phyloP scores from a whole-genome alignment of 768 basidiomycete species.

The Boletus sensibilis region DNA sequence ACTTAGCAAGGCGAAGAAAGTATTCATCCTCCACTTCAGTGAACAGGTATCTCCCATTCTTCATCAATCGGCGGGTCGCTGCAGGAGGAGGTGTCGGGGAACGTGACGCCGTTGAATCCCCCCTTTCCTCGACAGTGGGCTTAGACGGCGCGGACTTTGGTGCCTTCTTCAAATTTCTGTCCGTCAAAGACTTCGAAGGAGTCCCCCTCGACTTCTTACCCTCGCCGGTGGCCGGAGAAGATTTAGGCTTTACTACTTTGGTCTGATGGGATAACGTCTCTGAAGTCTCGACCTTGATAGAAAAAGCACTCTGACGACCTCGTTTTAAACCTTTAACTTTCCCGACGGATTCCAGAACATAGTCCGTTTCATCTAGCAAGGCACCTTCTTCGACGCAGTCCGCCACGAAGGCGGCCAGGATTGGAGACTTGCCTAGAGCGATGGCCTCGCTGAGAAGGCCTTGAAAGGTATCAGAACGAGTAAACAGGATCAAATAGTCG shows the following conservation, averaged over 20 bases:
- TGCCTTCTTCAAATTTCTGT: slow-evolving; percentile 8
- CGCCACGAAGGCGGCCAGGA: slow-evolving; percentile 52
- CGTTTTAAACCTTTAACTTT: slow-evolving; percentile 25
- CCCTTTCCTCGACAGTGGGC: not conserved
- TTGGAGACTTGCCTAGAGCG: slow-evolving; percentile 41
- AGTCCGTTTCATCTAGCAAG: slow-evolving; percentile 46
- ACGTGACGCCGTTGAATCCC: slow-evolving; percentile 7
- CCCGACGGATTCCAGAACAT: slow-evolving; percentile 38
- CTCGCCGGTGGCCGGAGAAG: slow-evolving; percentile 4
- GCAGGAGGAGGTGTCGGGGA: slow-evolving; percentile 51
- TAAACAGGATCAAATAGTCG: slow-evolving; percentile 59
- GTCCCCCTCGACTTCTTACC: slow-evolving; percentile 1
- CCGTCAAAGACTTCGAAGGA: slow-evolving; percentile 4
- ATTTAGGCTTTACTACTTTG: slow-evolving; percentile 5
- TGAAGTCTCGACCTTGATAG: slow-evolving; percentile 13
- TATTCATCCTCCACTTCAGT: slow-evolving; percentile 53
- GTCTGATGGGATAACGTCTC: not conserved
- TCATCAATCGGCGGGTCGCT: slow-evolving; percentile 28
- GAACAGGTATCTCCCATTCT: slow-evolving; percentile 41
- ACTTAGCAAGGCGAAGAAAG: slow-evolving; percentile 40
- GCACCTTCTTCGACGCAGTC: slow-evolving; percentile 47
- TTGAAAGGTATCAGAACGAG: slow-evolving; percentile 49
- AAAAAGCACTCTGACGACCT: slow-evolving; percentile 20
- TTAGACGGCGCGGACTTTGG: not conserved
- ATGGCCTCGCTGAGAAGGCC: slow-evolving; percentile 42